Evolutionary conservation across 1,139 yeast species (phyloP).

Genomic region (Eremothecium sinecaudum): DNA sequence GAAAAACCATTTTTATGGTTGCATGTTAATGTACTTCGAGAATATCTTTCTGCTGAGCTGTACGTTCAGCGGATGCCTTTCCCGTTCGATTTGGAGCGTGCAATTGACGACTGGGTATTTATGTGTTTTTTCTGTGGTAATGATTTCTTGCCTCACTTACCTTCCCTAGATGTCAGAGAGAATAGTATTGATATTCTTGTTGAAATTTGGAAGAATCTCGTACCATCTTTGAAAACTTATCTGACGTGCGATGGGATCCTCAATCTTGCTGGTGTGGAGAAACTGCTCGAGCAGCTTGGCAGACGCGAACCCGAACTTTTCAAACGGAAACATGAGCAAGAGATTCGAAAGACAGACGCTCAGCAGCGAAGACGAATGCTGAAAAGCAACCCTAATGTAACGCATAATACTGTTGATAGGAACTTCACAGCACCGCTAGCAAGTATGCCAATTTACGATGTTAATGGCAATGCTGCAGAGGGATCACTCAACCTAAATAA

Average conservation of each 20-base stretch:
- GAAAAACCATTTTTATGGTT: constrained; percentile 91
- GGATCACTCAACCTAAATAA: constrained; percentile 65
- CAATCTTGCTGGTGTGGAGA: constrained; percentile 67
- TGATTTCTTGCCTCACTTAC: constrained; percentile 95
- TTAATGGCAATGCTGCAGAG: constrained; percentile 48
- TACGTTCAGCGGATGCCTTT: constrained; percentile 60
- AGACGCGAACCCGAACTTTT: constrained; percentile 75
- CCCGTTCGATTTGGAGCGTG: constrained; percentile 82
- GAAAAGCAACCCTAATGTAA: constrained; percentile 36
- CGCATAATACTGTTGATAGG: constrained; percentile 56
- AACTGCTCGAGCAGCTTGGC: constrained; percentile 56
- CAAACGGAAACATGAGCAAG: constrained; percentile 56
- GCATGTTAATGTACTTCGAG: constrained; percentile 78
- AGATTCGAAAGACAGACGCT: constrained; percentile 54
- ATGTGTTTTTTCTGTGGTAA: constrained; percentile 98
- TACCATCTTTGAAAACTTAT: constrained; percentile 63
- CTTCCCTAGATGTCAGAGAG: constrained; percentile 89
- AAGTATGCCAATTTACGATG: constrained; percentile 69
- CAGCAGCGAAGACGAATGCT: constrained; percentile 49
- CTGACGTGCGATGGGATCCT: constrained; percentile 85
- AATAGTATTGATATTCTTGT: constrained; percentile 80
- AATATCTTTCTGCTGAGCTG: constrained; percentile 78
- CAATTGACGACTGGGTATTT: constrained; percentile 97
- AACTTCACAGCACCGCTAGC: constrained; percentile 66
- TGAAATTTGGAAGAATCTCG: constrained; percentile 67